Evolutionary conservation across 306 rosid genomes (phyloP).

Genomic region (Pyrus communis): DNA sequence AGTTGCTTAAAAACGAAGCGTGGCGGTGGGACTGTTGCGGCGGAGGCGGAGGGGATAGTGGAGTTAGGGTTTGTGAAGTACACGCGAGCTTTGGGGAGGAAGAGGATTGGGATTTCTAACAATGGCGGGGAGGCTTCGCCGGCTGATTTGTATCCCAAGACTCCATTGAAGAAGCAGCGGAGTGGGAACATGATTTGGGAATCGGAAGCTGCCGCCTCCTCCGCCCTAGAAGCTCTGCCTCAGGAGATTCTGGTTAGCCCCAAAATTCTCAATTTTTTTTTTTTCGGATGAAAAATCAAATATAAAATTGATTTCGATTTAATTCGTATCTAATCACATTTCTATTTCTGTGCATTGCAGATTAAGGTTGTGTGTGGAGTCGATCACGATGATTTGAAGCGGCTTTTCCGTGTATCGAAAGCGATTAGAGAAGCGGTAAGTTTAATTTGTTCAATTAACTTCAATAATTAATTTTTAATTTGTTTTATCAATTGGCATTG

Average conservation of each 20-base stretch:
- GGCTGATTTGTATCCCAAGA: slow-evolving; percentile 6
- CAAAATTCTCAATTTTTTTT: background rate
- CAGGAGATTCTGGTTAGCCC: slow-evolving; percentile 62
- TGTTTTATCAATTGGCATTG: background rate
- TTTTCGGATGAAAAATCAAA: background rate
- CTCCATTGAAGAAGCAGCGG: slow-evolving; percentile 47
- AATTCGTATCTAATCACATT: background rate
- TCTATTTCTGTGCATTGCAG: slow-evolving; percentile 19
- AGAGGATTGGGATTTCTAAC: slow-evolving; percentile 42
- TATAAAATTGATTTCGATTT: background rate
- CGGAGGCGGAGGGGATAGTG: slow-evolving; percentile 5
- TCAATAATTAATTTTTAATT: background rate
- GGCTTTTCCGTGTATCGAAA: slow-evolving; percentile 60
- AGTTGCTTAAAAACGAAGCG: slow-evolving; percentile 21
- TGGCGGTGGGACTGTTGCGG: background rate
- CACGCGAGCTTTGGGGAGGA: slow-evolving; percentile 41
- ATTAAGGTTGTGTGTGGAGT: slow-evolving; percentile 53
- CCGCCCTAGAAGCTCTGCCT: slow-evolving; percentile 57
- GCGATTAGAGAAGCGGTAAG: slow-evolving; percentile 53
- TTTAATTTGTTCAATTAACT: background rate
- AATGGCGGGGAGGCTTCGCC: slow-evolving; percentile 20
- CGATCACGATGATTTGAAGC: slow-evolving; percentile 63
- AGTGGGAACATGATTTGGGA: slow-evolving; percentile 12
- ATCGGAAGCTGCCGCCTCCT: slow-evolving; percentile 26
- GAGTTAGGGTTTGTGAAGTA: slow-evolving; percentile 37